Percentiles rank a stretch among this genome's conserved stretches.
These are phyloP conservation scores for Fusarium nematophilum DNA, from an alignment of 2,329 filamentous ascomycete species.

Conservation along the genomic window DNA sequence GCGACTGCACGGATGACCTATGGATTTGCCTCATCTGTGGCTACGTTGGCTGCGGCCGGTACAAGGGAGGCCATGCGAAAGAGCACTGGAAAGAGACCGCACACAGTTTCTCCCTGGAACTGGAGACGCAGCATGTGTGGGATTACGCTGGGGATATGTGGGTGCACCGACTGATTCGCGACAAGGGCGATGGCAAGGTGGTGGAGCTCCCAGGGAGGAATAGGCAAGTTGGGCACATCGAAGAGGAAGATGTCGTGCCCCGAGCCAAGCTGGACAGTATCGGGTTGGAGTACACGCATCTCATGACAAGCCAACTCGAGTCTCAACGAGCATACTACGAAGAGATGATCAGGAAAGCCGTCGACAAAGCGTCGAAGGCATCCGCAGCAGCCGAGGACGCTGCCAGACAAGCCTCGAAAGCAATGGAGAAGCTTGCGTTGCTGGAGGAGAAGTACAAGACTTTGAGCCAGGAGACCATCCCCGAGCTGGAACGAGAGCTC, in stretches of 20 bases:
- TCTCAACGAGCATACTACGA: slow-evolving; percentile 95
- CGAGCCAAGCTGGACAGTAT: slow-evolving; percentile 79
- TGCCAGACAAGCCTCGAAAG: slow-evolving; percentile 59
- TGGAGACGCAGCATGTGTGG: slow-evolving; percentile 96
- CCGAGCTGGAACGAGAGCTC: slow-evolving; percentile 77
- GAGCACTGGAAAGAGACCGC: slow-evolving; percentile 90
- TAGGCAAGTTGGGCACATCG: slow-evolving; percentile 44
- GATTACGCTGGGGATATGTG: slow-evolving; percentile 96
- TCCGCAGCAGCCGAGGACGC: slow-evolving; percentile 74
- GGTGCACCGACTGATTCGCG: slow-evolving; percentile 94
- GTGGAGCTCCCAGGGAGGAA: slow-evolving; percentile 82
- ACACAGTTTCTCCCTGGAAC: slow-evolving; percentile 92
- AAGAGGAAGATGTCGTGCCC: slow-evolving; percentile 76
- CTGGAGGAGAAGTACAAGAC: slow-evolving; percentile 61
- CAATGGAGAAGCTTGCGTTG: slow-evolving; percentile 60
- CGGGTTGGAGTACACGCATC: slow-evolving; percentile 92
- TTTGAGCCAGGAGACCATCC: slow-evolving; percentile 67
- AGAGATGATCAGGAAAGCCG: slow-evolving; percentile 87
- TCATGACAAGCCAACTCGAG: slow-evolving; percentile 92
- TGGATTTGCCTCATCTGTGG: slow-evolving; percentile 98
- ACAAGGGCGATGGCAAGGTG: slow-evolving; percentile 91
- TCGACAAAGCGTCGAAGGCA: slow-evolving; percentile 86
- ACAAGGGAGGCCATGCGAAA: slow-evolving; percentile 93
- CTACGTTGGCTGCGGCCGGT: slow-evolving; percentile 91
- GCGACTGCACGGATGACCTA: slow-evolving; percentile 82